Percentiles rank a stretch among this genome's conserved stretches.
These are phyloP conservation scores for Chamaecrista fasciculata DNA, from an alignment of 306 rosid genomes.

Conservation along the genomic window DNA sequence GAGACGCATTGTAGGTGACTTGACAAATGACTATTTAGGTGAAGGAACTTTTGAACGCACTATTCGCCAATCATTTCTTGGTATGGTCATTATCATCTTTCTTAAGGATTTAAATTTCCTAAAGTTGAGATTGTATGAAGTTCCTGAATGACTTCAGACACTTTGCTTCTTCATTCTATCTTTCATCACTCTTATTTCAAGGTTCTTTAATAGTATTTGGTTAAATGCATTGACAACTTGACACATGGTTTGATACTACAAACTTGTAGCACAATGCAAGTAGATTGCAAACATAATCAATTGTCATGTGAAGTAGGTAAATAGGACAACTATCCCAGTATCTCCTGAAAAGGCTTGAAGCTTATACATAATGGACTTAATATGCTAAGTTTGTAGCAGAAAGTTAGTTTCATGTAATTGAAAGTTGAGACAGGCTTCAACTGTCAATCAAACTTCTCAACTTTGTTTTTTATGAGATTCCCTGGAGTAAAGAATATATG, in stretches of 20 bases:
- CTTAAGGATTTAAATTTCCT: too few species aligned
- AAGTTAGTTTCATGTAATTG: not conserved
- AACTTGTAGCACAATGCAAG: not conserved
- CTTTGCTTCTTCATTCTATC: not conserved
- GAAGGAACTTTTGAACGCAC: constrained; percentile 88
- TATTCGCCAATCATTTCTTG: constrained; percentile 87
- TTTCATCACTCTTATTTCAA: not conserved
- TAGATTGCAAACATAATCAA: not conserved
- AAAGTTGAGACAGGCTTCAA: not conserved
- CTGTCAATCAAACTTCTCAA: not conserved
- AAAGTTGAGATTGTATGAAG: too few species aligned
- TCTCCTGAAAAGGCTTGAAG: not conserved
- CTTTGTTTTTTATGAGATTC: not conserved
- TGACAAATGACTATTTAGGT: constrained; percentile 49
- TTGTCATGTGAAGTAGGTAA: not conserved
- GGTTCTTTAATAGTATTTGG: not conserved
- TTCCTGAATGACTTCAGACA: constrained; percentile 8
- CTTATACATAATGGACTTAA: not conserved
- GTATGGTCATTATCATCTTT: constrained; percentile 40
- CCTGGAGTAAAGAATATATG: not conserved
- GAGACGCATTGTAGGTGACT: constrained; percentile 74
- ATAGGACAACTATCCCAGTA: constrained; percentile 1
- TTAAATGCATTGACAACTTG: not conserved
- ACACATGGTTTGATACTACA: not conserved
- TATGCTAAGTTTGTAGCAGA: not conserved